Evolutionary conservation across 495 filamentous ascomycete genomes (phyloP).

Genomic region (Friedmanniomyces endolithicus): DNA sequence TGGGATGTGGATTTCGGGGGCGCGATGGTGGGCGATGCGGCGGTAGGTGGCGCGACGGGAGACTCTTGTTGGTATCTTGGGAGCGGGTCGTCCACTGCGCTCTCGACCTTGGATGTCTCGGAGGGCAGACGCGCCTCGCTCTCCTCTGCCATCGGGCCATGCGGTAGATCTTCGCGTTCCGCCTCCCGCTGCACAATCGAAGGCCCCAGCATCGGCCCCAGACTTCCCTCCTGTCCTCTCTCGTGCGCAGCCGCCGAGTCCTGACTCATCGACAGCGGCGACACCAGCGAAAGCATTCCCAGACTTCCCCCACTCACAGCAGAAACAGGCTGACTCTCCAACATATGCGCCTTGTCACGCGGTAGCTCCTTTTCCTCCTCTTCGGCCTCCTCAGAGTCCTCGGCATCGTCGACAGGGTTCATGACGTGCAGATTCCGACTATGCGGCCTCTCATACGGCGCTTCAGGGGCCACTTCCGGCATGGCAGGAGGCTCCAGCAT

Average conservation of each 20-base stretch:
- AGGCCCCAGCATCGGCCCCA: background rate
- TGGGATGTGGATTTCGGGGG: background rate
- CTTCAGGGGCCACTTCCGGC: slow-evolving; percentile 15
- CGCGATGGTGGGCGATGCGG: background rate
- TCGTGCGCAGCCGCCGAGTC: background rate
- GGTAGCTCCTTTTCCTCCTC: background rate
- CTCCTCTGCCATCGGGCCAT: background rate
- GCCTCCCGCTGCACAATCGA: background rate
- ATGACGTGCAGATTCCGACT: slow-evolving; percentile 17
- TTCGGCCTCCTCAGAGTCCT: background rate
- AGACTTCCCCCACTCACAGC: background rate
- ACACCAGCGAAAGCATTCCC: background rate
- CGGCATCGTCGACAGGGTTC: slow-evolving; percentile 6
- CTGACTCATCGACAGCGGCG: background rate
- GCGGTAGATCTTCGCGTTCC: background rate
- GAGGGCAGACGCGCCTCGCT: background rate
- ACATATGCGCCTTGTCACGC: background rate
- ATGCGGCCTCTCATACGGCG: slow-evolving; percentile 18
- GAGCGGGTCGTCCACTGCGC: background rate
- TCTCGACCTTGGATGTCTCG: no score
- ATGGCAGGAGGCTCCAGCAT: slow-evolving; percentile 1
- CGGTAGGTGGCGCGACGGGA: background rate
- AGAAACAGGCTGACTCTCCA: background rate
- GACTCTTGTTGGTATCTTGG: background rate
- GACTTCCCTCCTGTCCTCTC: background rate